Percentiles rank a stretch among this genome's conserved stretches.
Conservation (phyloP, 345 rosid genomes). For the Theobroma cacao region DNA sequence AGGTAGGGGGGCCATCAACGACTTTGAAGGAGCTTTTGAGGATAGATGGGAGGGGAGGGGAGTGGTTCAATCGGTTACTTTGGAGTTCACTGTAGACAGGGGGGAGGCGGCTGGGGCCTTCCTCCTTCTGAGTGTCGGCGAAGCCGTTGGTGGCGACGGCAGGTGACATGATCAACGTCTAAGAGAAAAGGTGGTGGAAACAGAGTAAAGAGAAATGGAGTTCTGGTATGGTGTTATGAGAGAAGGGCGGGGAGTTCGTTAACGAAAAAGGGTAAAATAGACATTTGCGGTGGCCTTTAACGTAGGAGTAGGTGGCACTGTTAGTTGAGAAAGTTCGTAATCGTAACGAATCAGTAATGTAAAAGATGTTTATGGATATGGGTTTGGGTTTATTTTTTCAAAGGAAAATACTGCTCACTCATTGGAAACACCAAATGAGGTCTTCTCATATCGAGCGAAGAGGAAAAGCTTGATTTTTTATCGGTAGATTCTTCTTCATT, state of each 20-base stretch:
- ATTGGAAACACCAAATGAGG: too few relatives aligned
- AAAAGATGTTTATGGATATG: too few relatives aligned
- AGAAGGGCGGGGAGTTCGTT: background rate
- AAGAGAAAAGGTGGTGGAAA: conserved; percentile 8
- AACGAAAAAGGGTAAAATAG: background rate
- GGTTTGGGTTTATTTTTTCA: too few relatives aligned
- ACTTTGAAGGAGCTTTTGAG: conserved; percentile 54
- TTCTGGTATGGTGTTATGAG: background rate
- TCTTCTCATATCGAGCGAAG: too few relatives aligned
- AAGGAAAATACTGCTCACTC: too few relatives aligned
- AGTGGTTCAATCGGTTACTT: conserved; percentile 63
- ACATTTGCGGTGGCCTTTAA: background rate
- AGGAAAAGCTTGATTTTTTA: too few relatives aligned
- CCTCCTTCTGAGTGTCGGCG: background rate
- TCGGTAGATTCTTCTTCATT: too few relatives aligned
- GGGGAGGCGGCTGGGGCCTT: conserved; percentile 45
- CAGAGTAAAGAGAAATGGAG: background rate
- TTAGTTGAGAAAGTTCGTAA: background rate
- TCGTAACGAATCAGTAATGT: too few relatives aligned
- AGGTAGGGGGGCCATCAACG: conserved; percentile 77
- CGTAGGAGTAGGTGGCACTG: background rate
- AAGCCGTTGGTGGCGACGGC: conserved; percentile 26
- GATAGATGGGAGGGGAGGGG: conserved; percentile 75
- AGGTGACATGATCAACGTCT: conserved; percentile 29
- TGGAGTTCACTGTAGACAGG: conserved; percentile 80